Evolutionary conservation across 495 filamentous ascomycete genomes (phyloP).

Genomic region (Cudoniella acicularis): DNA sequence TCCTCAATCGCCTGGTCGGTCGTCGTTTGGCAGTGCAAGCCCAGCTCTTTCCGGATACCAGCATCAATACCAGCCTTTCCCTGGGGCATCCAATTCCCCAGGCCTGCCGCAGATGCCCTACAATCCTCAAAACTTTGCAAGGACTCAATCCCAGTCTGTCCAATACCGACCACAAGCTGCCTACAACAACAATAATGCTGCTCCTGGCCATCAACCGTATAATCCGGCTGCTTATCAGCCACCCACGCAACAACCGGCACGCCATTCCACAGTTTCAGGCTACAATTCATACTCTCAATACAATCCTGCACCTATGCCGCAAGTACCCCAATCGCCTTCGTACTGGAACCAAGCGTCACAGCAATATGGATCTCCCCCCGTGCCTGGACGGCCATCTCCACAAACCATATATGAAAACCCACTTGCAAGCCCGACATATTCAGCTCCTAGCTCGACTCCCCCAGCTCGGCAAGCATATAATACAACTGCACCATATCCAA

Average conservation of each 20-base stretch:
- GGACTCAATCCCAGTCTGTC: constrained; percentile 53
- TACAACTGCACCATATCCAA: constrained; percentile 14
- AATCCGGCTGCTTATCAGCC: constrained; percentile 66
- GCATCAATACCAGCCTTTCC: constrained; percentile 53
- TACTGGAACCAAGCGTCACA: constrained; percentile 27
- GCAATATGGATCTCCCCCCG: constrained; percentile 33
- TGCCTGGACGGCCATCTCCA: constrained; percentile 42
- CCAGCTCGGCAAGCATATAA: constrained; percentile 19
- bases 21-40: constrained; percentile 43
- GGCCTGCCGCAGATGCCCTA: constrained; percentile 44
- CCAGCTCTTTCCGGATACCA: constrained; percentile 52
- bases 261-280: constrained; percentile 26
- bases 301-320: constrained; percentile 32
- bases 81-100: constrained; percentile 22
- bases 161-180: constrained; percentile 44
- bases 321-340: constrained; percentile 32
- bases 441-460: constrained; percentile 14
- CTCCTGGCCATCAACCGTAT: constrained; percentile 59
- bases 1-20: constrained; percentile 32
- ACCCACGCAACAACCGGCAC: constrained; percentile 23
- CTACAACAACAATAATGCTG: constrained; percentile 26
- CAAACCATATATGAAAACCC: constrained; percentile 40
- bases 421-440: constrained; percentile 14
- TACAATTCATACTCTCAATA: constrained; percentile 25
- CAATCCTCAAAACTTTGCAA: constrained; percentile 78